Evolutionary conservation across 164 flowering plant species (phyloP).

Genomic region (Liriodendron chinense): DNA sequence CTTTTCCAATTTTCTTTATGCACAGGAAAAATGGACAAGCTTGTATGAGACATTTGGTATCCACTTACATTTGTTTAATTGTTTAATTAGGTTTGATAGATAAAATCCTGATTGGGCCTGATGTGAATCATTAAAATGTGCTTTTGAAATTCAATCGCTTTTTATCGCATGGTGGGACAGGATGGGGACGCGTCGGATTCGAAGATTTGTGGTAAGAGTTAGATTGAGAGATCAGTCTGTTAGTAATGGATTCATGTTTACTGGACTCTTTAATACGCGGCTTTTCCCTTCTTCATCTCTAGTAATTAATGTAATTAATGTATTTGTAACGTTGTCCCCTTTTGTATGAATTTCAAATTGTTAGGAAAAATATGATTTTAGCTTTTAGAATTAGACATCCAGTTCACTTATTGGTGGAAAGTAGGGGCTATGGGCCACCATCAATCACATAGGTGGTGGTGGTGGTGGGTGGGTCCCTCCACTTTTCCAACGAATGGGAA

Average conservation of each 20-base stretch:
- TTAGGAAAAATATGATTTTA: neutral
- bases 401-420: no score
- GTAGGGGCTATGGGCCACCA: neutral
- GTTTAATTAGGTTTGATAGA: no score
- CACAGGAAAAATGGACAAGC: no score
- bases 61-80: no score
- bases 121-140: constrained; percentile 15
- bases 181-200: neutral
- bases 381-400: neutral
- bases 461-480: no score
- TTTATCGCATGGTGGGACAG: constrained; percentile 26
- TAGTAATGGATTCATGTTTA: neutral
- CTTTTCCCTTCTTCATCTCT: neutral
- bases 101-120: no score
- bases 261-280: neutral
- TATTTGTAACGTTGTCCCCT: neutral
- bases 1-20: no score
- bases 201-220: neutral
- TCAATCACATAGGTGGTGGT: no score
- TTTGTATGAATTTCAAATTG: neutral
- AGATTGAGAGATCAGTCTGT: neutral
- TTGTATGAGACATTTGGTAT: no score
- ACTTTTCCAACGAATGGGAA: no score
- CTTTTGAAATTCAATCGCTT: constrained; percentile 26
- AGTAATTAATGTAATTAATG: neutral